Evolutionary conservation across 345 rosid genomes (phyloP).

Genomic region (Gossypium australe): DNA sequence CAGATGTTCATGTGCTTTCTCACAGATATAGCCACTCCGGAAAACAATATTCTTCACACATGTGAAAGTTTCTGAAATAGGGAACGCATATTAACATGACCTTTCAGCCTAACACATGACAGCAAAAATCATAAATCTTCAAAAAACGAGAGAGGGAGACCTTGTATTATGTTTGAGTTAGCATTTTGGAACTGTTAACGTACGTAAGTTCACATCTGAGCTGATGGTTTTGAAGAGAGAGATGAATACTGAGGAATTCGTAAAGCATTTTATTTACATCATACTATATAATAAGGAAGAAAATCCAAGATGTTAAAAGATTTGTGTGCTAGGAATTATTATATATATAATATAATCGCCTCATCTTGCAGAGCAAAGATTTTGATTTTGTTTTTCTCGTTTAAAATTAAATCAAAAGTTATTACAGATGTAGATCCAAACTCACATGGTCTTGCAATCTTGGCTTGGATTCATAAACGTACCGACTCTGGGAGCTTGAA

Average conservation of each 20-base stretch:
- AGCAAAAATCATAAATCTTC: background rate
- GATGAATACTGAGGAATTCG: background rate
- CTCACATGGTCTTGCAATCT: constrained; percentile 79
- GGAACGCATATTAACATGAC: constrained; percentile 5
- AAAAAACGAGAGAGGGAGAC: background rate
- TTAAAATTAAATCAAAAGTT: background rate
- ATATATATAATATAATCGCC: constrained; percentile 16
- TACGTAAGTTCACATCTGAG: background rate
- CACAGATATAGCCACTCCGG: constrained; percentile 13
- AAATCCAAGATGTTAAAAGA: constrained; percentile 9
- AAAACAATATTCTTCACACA: constrained; percentile 35
- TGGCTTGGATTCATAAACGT: constrained; percentile 42
- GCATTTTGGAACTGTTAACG: background rate
- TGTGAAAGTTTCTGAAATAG: constrained; percentile 23
- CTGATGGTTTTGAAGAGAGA: background rate
- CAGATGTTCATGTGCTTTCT: constrained; percentile 24
- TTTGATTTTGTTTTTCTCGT: background rate
- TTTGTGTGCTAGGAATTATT: constrained; percentile 2
- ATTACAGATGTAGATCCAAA: constrained; percentile 93
- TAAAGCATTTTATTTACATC: constrained; percentile 16
- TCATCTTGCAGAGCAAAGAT: constrained; percentile 15
- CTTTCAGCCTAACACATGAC: background rate
- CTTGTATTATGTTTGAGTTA: background rate
- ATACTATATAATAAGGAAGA: background rate
- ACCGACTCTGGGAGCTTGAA: constrained; percentile 36